Evolutionary conservation across 768 basidiomycete genomes (phyloP).

Genomic region (Lentinula sp.): DNA sequence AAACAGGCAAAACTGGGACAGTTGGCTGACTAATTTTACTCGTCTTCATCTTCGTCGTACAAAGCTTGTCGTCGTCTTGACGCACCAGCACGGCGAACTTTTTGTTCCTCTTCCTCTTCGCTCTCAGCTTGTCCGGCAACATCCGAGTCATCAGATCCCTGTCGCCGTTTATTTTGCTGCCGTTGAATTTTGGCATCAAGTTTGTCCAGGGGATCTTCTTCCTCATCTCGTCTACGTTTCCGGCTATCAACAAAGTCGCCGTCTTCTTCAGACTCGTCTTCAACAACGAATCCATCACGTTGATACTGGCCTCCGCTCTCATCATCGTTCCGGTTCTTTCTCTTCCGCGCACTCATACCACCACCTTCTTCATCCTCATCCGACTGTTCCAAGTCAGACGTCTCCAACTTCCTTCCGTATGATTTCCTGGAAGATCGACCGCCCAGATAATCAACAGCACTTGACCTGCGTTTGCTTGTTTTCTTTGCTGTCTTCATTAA

Average conservation of each 20-base stretch:
- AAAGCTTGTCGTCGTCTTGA: slow-evolving; percentile 54
- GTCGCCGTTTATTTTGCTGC: slow-evolving; percentile 27
- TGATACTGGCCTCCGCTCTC: slow-evolving; percentile 68
- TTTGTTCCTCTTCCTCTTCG: slow-evolving; percentile 67
- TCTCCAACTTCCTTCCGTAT: slow-evolving; percentile 1
- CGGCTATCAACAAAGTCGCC: slow-evolving; percentile 32
- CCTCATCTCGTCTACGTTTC: slow-evolving; percentile 30
- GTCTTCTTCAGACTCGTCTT: slow-evolving; percentile 71
- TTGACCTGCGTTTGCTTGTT: slow-evolving; percentile 55
- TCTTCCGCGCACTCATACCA: slow-evolving; percentile 26
- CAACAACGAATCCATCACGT: slow-evolving; percentile 81
- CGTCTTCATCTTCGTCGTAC: slow-evolving; percentile 62
- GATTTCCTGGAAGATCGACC: slow-evolving; percentile 25
- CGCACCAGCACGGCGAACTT: slow-evolving; percentile 48
- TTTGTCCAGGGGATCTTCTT: slow-evolving; percentile 59
- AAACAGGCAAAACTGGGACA: not conserved
- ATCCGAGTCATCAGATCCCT: slow-evolving; percentile 22
- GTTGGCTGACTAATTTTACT: not conserved
- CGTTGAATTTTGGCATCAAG: slow-evolving; percentile 58
- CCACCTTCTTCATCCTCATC: slow-evolving; percentile 52
- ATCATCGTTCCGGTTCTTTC: slow-evolving; percentile 40
- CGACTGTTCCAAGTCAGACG: slow-evolving; percentile 60
- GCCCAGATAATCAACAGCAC: slow-evolving; percentile 40
- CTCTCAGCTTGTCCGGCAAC: slow-evolving; percentile 55
- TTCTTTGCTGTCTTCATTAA: slow-evolving; percentile 56